Evolutionary conservation across 2,329 filamentous ascomycete genomes (phyloP), one percentile per base, ranked within the genome.

Genomic region (Clonostachys chloroleuca): DNA sequence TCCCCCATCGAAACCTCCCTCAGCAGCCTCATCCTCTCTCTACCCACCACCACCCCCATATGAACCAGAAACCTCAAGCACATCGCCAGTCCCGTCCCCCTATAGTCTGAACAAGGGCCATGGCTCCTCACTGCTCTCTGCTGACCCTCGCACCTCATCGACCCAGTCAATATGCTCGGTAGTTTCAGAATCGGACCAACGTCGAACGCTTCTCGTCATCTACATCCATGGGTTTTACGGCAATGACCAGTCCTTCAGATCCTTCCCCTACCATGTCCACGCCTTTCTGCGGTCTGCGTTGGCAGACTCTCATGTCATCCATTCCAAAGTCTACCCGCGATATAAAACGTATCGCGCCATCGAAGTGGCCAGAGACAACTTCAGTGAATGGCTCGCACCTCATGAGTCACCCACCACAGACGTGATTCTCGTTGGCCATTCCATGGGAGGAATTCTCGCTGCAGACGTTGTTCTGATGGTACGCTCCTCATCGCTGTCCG

Each of bases 211-310:
- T 20, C 75, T 96, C 2, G 62, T 95, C 18, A 73, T 96, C 46
- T 96, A 91, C 62, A 83, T 96, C 47, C 92, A 96, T 69, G 91
- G 92, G 51, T 96, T 95, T 68, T 86, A 94, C 76, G 91, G 92
- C 45, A 86, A 89, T 50, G 88, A 94, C 63, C 86, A 87, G 34
- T 95, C 88, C 49, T 96, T 96, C 61, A 81, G 84, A 51, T 89
- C 86, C 41, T 95, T 96, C 56, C 92, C 92, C 1, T 87, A 87
- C 8, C 90, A 96, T 68, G 80, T 96, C 5, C 92, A 96, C 63
- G 80, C 83, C 55, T 75, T 88, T 35, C 73, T 95, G 37, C 81
- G 81, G 12, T 72, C 80, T 9, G 74, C 84, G 1, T 68, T 96
- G 12, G 71, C 73, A 18, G 84, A 89, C 24, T 86, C 84, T 6